phyloP scores from a whole-genome alignment of 23 red algal species.

The Chondrus crispus region DNA sequence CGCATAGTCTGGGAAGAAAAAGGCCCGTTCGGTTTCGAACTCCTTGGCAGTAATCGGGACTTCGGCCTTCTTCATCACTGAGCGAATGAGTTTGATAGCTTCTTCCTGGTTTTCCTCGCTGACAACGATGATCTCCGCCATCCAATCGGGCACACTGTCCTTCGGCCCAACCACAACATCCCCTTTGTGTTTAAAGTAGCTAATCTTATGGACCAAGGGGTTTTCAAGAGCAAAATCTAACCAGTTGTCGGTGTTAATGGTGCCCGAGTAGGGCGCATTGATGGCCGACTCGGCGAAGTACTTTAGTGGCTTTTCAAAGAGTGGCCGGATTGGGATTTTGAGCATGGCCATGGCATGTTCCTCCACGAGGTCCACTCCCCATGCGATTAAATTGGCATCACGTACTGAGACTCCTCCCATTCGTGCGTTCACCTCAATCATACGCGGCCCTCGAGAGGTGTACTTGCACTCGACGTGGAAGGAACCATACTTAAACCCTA shows the following conservation, averaged over 20 bases:
- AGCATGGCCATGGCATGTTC: slow-evolving; percentile 89
- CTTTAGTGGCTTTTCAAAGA: slow-evolving; percentile 40
- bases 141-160: slow-evolving; percentile 83
- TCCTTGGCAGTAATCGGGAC: slow-evolving; percentile 32
- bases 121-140: slow-evolving; percentile 80
- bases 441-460: slow-evolving; percentile 82
- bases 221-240: slow-evolving; percentile 44
- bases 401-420: slow-evolving; percentile 95
- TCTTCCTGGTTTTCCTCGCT: slow-evolving; percentile 1
- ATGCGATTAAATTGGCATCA: slow-evolving; percentile 75
- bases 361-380: slow-evolving; percentile 99
- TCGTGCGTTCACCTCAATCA: slow-evolving; percentile 98
- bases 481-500: slow-evolving; percentile 76
- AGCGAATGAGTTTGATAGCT: neutral
- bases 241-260: slow-evolving; percentile 65
- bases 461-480: slow-evolving; percentile 97
- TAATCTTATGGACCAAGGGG: slow-evolving; percentile 33
- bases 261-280: slow-evolving; percentile 92
- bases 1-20: slow-evolving; percentile 35
- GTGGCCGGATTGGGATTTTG: slow-evolving; percentile 76
- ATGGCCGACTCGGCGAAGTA: slow-evolving; percentile 75
- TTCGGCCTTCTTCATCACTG: neutral
- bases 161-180: slow-evolving; percentile 79
- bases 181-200: slow-evolving; percentile 75
- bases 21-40: neutral